Conservation (phyloP, 1,284 basidiomycete genomes). For the Athelia psychrophila region DNA sequence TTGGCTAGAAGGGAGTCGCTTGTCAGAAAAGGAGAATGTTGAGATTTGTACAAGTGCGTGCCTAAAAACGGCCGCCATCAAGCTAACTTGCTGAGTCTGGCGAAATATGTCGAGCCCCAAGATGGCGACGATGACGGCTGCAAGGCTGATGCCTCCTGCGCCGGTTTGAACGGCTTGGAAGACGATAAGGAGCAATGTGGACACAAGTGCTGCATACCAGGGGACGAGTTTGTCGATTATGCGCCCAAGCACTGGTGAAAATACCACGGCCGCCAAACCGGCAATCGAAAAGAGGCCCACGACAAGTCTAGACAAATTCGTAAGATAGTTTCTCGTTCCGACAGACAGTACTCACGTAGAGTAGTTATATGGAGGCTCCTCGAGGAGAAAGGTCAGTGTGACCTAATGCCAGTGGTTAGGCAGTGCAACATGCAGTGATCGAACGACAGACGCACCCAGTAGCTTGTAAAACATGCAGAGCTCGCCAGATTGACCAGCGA, state of each 20-base stretch:
- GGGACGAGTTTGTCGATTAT: constrained; percentile 61
- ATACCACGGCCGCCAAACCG: constrained; percentile 65
- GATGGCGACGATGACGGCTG: constrained; percentile 44
- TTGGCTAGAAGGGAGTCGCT: too few relatives aligned
- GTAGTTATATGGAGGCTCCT: constrained; percentile 61
- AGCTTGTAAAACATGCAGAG: constrained; percentile 55
- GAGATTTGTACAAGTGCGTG: constrained; percentile 11
- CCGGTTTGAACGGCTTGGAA: constrained; percentile 53
- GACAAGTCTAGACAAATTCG: constrained; percentile 38
- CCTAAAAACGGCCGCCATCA: constrained; percentile 35
- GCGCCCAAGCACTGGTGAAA: constrained; percentile 59
- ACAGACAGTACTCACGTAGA: constrained; percentile 45
- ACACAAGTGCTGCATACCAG: constrained; percentile 61
- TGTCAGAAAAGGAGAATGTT: too few relatives aligned
- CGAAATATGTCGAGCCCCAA: constrained; percentile 36
- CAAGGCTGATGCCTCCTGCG: constrained; percentile 57
- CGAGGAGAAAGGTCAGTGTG: constrained; percentile 70
- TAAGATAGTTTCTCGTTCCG: constrained; percentile 3
- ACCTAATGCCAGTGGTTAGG: too few relatives aligned
- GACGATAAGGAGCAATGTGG: constrained; percentile 36
- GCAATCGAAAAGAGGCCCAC: constrained; percentile 74
- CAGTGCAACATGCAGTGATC: too few relatives aligned
- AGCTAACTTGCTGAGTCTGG: constrained; percentile 40
- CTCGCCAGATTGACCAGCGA: constrained; percentile 55
- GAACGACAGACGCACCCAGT: constrained; percentile 47